Base-by-base conservation (phyloP, 495 filamentous ascomycete genomes). In the Parachaetomium inaequale region DNA sequence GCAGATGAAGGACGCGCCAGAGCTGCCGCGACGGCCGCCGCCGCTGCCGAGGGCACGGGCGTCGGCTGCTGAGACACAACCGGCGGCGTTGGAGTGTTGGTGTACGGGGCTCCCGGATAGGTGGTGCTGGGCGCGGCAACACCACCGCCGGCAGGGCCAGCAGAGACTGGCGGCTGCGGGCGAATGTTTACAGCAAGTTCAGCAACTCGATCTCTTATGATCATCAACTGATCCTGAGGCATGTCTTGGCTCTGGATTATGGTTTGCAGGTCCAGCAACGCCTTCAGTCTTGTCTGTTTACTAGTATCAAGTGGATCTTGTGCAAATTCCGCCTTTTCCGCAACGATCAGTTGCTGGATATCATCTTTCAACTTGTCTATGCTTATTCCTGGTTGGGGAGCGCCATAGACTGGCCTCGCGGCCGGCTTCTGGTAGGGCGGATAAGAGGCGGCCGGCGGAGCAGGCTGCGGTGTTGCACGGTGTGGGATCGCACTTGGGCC, bases 251-350 rank as follows among this genome's bases (percentile, higher is more conserved):
- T 86, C 69, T 88, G 82, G 74, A 98, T 77, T 68, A 96, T 86
- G 50, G 74, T 83, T 76, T 96, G 88, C 63, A 98, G 82, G 74
- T 93, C 91, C 74, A 95, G 76, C 66, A 98, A 82, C 21, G 93
- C 91, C 73, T 93, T 89, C 69, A 98, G 75, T 68, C 87, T 88
- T 62, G 84, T 85, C 75, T 92, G 87, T 65, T 87, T 81, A 69
- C 84, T 82, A 73, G 79, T 76, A 78, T 96, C 89, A 76, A 84
- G 82, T 42, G 85, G 87, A 73, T 85, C 88, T 54, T 82, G 82
- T 63, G 87, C 87, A 75, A 89, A 88, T 63, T 90, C 87, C 62
- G 78, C 82, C 74, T 86, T 86, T 52, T 87, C 85, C 59, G 81
- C 77, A 66, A 77, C 74, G 70, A 96, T 91, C 57, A 96, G 79